Evolutionary conservation across 192 early-diverging fungal species (phyloP).

Genomic region (Backusella luteola): DNA sequence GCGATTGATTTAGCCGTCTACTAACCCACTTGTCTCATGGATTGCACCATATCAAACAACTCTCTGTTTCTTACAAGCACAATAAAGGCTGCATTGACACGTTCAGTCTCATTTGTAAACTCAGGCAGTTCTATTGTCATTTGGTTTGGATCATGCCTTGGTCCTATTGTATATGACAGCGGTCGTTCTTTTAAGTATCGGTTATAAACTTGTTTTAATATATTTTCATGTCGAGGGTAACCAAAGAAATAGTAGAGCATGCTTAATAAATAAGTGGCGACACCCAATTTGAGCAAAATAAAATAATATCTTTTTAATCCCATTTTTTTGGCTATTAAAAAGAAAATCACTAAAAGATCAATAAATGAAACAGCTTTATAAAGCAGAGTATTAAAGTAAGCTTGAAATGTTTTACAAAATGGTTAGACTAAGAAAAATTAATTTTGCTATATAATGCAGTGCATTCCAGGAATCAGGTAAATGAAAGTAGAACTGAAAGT

Average conservation of each 20-base stretch:
- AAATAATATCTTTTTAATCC: not conserved
- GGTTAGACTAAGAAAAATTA: not conserved
- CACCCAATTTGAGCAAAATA: not conserved
- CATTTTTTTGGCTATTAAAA: not conserved
- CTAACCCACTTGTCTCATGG: slow-evolving; percentile 62
- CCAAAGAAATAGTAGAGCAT: not conserved
- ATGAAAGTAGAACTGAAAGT: too few species aligned
- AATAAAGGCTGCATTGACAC: slow-evolving; percentile 22
- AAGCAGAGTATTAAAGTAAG: not conserved
- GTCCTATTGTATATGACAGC: slow-evolving; percentile 2
- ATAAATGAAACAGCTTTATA: not conserved
- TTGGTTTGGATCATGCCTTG: slow-evolving; percentile 1
- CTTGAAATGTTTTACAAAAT: not conserved
- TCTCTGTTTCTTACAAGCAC: slow-evolving; percentile 74
- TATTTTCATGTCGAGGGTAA: not conserved
- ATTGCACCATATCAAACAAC: slow-evolving; percentile 48
- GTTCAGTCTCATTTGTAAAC: slow-evolving; percentile 1
- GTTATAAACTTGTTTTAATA: not conserved
- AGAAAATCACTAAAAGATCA: not conserved
- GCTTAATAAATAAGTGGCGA: not conserved
- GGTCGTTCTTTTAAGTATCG: not conserved
- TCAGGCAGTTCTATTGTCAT: slow-evolving; percentile 11
- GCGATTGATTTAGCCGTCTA: not conserved
- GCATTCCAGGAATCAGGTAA: not conserved
- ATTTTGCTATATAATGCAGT: not conserved